Percentiles rank a stretch among this genome's conserved stretches.
These are phyloP conservation scores for Hortaea werneckii DNA, from an alignment of 2,329 filamentous ascomycete genomes.

Conservation along the genomic window DNA sequence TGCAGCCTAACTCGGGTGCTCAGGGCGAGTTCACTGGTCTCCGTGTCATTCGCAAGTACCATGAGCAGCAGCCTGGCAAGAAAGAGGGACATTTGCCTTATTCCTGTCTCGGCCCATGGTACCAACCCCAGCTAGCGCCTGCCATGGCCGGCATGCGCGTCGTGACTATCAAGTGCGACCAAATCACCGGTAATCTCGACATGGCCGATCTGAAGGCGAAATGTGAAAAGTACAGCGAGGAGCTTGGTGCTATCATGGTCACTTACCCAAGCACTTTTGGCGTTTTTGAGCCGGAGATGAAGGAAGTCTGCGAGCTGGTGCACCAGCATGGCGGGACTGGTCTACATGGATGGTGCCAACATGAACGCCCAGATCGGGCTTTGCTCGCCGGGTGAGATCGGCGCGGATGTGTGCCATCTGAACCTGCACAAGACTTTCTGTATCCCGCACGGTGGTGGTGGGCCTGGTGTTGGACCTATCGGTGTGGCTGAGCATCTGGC, in stretches of 20 bases:
- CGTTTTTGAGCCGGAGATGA: constrained; percentile 84
- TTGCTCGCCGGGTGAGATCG: constrained; percentile 88
- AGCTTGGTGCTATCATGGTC: constrained; percentile 89
- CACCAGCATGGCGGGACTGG: constrained; percentile 81
- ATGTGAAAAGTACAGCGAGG: constrained; percentile 75
- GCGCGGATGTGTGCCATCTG: constrained; percentile 91
- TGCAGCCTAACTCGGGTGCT: constrained; percentile 92
- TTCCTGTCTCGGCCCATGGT: constrained; percentile 88
- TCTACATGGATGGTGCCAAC: constrained; percentile 98
- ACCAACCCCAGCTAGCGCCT: constrained; percentile 90
- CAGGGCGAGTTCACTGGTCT: constrained; percentile 92
- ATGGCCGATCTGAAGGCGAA: constrained; percentile 76
- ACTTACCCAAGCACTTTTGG: constrained; percentile 94
- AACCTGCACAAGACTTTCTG: constrained; percentile 99
- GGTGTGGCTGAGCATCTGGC: constrained; percentile 76
- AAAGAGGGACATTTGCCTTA: constrained; percentile 85
- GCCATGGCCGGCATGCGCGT: constrained; percentile 95
- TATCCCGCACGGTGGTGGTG: constrained; percentile 90
- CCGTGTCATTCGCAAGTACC: constrained; percentile 76
- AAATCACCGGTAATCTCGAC: constrained; percentile 79
- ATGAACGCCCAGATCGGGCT: constrained; percentile 97
- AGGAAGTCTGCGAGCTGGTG: constrained; percentile 73
- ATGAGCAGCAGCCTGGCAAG: constrained; percentile 54
- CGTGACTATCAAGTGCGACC: constrained; percentile 83
- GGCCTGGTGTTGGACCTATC: constrained; percentile 87